These are phyloP conservation scores for Ammopiptanthus mongolicus DNA, from an alignment of 306 rosid genomes.

Conservation along the genomic window DNA sequence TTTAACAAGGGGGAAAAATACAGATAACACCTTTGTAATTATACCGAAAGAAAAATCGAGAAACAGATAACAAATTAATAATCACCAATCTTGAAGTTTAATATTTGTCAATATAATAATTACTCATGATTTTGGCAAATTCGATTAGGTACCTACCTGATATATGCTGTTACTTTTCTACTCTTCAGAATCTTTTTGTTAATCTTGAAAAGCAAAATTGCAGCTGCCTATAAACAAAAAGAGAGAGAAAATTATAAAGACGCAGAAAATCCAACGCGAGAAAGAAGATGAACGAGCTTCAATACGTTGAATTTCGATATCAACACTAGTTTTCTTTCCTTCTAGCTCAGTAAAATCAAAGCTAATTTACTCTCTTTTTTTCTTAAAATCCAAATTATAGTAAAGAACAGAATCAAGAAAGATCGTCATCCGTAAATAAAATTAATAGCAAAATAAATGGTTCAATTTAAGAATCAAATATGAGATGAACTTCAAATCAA, in stretches of 20 bases:
- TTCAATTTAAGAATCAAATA: constrained; percentile 3
- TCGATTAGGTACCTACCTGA: constrained; percentile 30
- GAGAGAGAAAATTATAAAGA: neutral
- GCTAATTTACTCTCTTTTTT: neutral
- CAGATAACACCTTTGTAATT: neutral
- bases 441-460: neutral
- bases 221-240: neutral
- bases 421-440: neutral
- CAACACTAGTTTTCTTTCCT: neutral
- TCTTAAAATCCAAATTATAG: neutral
- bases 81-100: neutral
- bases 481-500: neutral
- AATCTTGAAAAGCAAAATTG: constrained; percentile 1
- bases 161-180: constrained; percentile 18
- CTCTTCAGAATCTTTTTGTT: constrained; percentile 27
- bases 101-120: neutral
- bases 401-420: neutral
- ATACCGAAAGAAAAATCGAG: neutral
- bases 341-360: neutral
- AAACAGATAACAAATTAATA: neutral
- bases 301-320: neutral
- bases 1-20: neutral
- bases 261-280: neutral
- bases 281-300: neutral
- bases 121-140: constrained; percentile 3